These are phyloP conservation scores for Komagataella ulmi DNA, from an alignment of 805 yeast species.

Conservation along the genomic window DNA sequence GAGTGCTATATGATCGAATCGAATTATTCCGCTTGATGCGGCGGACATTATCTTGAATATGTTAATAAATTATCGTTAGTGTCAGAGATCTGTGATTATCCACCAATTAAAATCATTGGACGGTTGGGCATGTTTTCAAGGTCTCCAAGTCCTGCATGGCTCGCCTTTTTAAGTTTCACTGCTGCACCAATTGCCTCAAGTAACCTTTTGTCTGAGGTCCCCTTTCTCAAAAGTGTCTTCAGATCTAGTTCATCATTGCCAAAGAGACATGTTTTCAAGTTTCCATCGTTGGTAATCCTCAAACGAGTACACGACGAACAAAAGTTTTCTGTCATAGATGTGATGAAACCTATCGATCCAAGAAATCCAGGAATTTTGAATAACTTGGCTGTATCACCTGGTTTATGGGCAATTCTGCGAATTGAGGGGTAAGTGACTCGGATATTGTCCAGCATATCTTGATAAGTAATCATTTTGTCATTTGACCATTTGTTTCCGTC, in stretches of 20 bases:
- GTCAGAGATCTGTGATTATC: conserved; percentile 15
- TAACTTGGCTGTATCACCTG: conserved; percentile 39
- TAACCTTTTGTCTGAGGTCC: conserved; percentile 20
- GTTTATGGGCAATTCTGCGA: conserved; percentile 9
- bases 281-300: conserved; percentile 39
- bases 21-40: not conserved
- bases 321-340: conserved; percentile 42
- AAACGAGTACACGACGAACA: conserved; percentile 39
- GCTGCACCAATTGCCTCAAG: conserved; percentile 28
- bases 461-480: conserved; percentile 28
- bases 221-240: conserved; percentile 27
- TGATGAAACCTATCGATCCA: conserved; percentile 37
- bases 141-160: conserved; percentile 37
- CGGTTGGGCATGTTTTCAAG: conserved; percentile 32
- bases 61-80: not conserved
- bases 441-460: conserved; percentile 26
- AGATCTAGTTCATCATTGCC: conserved; percentile 37
- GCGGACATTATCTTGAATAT: conserved; percentile 2
- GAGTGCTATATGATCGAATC: conserved; percentile 1
- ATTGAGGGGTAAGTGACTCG: conserved; percentile 16
- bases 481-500: conserved; percentile 40
- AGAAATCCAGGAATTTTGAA: conserved; percentile 25
- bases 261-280: conserved; percentile 39
- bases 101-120: conserved; percentile 46
- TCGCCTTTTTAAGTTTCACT: conserved; percentile 30